Evolutionary conservation across 805 yeast species (phyloP).

Genomic region (Myxozyma lipomycoides): DNA sequence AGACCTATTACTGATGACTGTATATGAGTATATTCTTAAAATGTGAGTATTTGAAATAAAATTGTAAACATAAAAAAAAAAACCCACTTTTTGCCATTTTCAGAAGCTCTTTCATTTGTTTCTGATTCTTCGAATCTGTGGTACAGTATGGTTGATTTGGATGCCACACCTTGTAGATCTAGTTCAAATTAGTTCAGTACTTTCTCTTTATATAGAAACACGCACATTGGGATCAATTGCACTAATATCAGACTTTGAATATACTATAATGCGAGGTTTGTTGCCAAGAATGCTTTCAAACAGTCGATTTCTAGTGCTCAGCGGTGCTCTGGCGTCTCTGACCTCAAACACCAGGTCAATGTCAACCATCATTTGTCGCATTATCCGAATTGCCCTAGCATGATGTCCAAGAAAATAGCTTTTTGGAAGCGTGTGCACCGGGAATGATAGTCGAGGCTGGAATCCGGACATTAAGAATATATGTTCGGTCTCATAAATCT

Average conservation of each 20-base stretch:
- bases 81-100: conserved; percentile 45
- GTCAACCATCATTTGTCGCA: conserved; percentile 69
- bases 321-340: conserved; percentile 85
- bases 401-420: conserved; percentile 86
- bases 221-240: conserved; percentile 39
- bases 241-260: conserved; percentile 71
- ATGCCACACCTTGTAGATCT: conserved; percentile 49
- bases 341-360: conserved; percentile 79
- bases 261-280: conserved; percentile 58
- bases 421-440: conserved; percentile 55
- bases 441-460: conserved; percentile 65
- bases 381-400: conserved; percentile 63
- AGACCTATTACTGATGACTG: conserved; percentile 74
- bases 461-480: not conserved
- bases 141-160: conserved; percentile 47
- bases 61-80: conserved; percentile 29
- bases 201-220: not conserved
- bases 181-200: not conserved
- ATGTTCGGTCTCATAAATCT: no score
- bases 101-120: conserved; percentile 51
- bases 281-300: conserved; percentile 61
- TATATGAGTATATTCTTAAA: conserved; percentile 1
- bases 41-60: conserved; percentile 44
- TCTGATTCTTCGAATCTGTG: conserved; percentile 53
- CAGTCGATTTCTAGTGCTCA: conserved; percentile 75